A percentile compares a stretch with the other conserved stretches of the same genome.
Conservation (phyloP, 176 grass and related monocot species). For the Neostapfia colusana region DNA sequence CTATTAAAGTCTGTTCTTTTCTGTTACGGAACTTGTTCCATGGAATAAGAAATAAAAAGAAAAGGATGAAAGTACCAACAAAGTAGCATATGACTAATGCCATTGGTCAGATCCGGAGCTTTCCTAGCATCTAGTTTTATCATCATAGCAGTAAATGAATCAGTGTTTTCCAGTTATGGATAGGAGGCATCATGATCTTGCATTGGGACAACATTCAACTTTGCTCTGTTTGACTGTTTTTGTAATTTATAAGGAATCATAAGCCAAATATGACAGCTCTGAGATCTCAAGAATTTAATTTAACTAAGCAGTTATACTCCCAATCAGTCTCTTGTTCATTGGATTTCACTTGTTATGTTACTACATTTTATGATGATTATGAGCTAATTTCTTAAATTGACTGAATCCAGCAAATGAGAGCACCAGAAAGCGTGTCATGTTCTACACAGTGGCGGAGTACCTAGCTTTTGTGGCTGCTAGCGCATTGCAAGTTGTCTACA, state of each 20-base stretch:
- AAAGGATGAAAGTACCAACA: background rate
- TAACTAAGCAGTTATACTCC: background rate
- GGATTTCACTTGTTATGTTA: background rate
- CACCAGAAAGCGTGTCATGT: slow-evolving; percentile 81
- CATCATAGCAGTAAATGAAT: too few species aligned
- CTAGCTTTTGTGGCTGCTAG: slow-evolving; percentile 73
- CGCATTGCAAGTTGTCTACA: slow-evolving; percentile 80
- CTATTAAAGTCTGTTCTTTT: background rate
- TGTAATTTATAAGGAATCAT: background rate
- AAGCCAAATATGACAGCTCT: background rate
- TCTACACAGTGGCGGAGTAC: slow-evolving; percentile 84
- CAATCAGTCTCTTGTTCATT: background rate
- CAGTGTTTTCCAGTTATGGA: too few species aligned
- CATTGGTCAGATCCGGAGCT: background rate
- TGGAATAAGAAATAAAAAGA: background rate
- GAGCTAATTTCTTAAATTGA: slow-evolving; percentile 27
- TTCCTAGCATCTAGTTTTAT: background rate
- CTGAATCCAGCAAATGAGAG: slow-evolving; percentile 88
- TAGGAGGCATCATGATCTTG: background rate
- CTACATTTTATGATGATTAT: background rate
- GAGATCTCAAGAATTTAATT: background rate
- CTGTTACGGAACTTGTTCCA: background rate
- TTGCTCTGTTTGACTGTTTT: slow-evolving; percentile 2
- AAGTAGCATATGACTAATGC: background rate
- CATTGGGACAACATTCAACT: background rate